phyloP scores from a whole-genome alignment of 495 filamentous ascomycete species.

The Pseudevernia furfuracea region DNA sequence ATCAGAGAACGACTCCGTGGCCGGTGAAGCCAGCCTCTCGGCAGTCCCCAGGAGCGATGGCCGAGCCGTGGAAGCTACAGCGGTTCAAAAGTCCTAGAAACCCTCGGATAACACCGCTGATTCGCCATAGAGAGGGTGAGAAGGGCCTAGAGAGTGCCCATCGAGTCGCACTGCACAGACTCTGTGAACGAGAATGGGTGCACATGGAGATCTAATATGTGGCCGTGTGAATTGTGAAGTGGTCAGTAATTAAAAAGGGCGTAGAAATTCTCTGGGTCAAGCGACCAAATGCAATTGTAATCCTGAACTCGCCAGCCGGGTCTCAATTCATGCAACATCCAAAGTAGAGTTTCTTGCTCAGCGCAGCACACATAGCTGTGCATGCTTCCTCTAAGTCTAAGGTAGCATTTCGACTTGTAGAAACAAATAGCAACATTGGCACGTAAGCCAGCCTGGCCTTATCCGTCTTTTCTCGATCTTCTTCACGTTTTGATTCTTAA shows the following conservation, averaged over 20 bases:
- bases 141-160: neutral
- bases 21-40: neutral
- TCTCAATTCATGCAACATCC: neutral
- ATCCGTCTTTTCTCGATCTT: neutral
- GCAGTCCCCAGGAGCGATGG: neutral
- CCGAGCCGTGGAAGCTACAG: neutral
- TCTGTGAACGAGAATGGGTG: neutral
- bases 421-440: neutral
- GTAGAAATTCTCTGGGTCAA: too few relatives aligned
- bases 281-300: neutral
- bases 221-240: too few relatives aligned
- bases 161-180: neutral
- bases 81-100: neutral
- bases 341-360: neutral
- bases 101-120: neutral
- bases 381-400: neutral
- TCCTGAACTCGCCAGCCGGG: neutral
- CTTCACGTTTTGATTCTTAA: neutral
- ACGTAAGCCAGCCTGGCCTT: neutral
- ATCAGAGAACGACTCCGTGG: neutral
- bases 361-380: neutral
- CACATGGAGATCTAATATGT: neutral
- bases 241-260: neutral
- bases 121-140: neutral
- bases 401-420: too few relatives aligned